phyloP scores from a whole-genome alignment of 169 alveolate species.

The Neospora caninum region DNA sequence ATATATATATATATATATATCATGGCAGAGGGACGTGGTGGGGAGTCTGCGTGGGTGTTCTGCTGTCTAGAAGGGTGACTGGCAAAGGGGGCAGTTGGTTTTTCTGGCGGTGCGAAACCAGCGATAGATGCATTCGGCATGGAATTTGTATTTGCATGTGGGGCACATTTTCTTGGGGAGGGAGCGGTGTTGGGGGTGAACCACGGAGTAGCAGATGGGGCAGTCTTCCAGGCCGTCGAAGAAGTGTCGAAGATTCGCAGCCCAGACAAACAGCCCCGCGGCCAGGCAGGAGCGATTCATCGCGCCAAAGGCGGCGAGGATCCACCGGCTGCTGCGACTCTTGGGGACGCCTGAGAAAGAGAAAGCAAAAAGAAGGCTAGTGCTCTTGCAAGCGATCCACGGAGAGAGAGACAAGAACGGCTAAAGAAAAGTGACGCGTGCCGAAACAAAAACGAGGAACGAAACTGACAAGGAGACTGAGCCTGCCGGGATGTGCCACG shows the following conservation, averaged over 20 bases:
- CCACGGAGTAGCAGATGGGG: constrained; percentile 71
- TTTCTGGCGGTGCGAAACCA: constrained; percentile 81
- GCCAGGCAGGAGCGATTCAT: constrained; percentile 1
- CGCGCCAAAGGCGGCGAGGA: constrained; percentile 9
- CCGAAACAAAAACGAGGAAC: too few relatives aligned
- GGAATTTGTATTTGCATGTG: constrained; percentile 73
- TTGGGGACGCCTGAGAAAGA: constrained; percentile 37
- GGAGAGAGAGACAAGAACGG: too few relatives aligned
- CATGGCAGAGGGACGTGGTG: not conserved
- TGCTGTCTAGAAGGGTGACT: constrained; percentile 42
- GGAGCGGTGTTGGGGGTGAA: constrained; percentile 73
- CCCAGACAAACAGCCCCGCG: constrained; percentile 48
- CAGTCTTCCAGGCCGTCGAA: constrained; percentile 72
- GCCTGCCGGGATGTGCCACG: too few relatives aligned
- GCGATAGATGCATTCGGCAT: constrained; percentile 77
- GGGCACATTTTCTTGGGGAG: constrained; percentile 70
- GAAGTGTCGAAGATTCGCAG: constrained; percentile 58
- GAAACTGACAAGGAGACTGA: too few relatives aligned
- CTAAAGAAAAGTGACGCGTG: too few relatives aligned
- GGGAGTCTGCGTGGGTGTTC: not conserved
- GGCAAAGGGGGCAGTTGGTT: constrained; percentile 83
- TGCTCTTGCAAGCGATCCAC: too few relatives aligned
- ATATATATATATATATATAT: not conserved
- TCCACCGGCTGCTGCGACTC: constrained; percentile 41
- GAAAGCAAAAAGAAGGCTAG: too few relatives aligned